Evolutionary conservation across 768 basidiomycete species (phyloP), one percentile per base, ranked within the genome.

Genomic region (Psilocybe cubensis): DNA sequence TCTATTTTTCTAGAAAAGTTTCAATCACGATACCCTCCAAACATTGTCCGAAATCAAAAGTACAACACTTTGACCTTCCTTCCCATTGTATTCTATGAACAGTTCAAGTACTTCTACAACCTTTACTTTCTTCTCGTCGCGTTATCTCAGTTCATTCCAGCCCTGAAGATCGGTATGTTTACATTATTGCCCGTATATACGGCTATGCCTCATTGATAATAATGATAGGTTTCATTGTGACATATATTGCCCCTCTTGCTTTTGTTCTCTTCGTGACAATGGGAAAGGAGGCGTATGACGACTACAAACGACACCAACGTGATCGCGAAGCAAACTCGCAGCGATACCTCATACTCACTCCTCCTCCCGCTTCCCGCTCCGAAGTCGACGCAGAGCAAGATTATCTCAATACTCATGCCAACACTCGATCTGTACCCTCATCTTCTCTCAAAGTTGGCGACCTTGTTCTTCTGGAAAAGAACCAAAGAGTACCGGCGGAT

Each of bases 91-190:
- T 86, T 98, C 71, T 98, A 98, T 72, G 96, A 98, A 72, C 96
- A 98, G 71, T 99, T 98, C 88, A 98, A 98, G 74, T 98, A 96
- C 81, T 99, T 99, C 79, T 98, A 97, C 86, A 99, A 98, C 70
- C 82, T 98, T 6, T 99, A 98, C 73, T 99, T 99, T 70, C 84
- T 98, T 10, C 87, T 98, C 21, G 97, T 99, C 33, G 97, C 97
- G 0, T 80, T 98, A 7, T 94, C 92, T 8, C 97, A 98, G 72
- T 97, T 99, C 68, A 77, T 99, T 17, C 97, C 97, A 12, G 91
- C 95, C 0, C 83, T 99, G 57, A 95, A 94, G 77, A 99, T 97
- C 57, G 96, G 95, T 94, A 51, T 44, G 85, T 76, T 27, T 27
- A 6, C 12, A 42, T 2, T 12, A 12, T n/a, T 31, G 9, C 10